phyloP scores from a whole-genome alignment of 768 basidiomycete genomes.

The Phylloporus rhodoxanthus region DNA sequence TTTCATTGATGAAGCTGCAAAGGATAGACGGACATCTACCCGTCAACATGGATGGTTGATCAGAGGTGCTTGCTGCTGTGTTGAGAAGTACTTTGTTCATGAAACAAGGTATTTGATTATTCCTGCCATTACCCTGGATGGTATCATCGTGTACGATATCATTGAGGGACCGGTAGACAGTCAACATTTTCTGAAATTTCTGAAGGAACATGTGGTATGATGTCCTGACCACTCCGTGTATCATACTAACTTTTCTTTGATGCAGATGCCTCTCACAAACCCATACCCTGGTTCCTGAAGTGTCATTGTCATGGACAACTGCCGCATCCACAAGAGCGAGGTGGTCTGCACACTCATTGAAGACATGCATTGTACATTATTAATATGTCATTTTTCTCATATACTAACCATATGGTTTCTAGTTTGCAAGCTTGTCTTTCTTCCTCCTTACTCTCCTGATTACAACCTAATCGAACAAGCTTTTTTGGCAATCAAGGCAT shows the following conservation, averaged over 20 bases:
- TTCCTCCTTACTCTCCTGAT: too few relatives aligned
- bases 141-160: not conserved
- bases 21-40: constrained; percentile 5
- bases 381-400: too few relatives aligned
- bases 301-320: too few relatives aligned
- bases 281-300: too few relatives aligned
- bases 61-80: not conserved
- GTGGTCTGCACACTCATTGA: too few relatives aligned
- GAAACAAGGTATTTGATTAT: not conserved
- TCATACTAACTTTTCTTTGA: not conserved
- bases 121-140: not conserved
- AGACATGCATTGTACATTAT: too few relatives aligned
- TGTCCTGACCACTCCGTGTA: not conserved
- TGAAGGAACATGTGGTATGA: not conserved
- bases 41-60: not conserved
- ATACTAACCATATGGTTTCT: too few relatives aligned
- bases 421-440: too few relatives aligned
- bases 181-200: not conserved
- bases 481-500: too few relatives aligned
- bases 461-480: too few relatives aligned
- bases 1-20: constrained; percentile 19
- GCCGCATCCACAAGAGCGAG: too few relatives aligned
- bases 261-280: too few relatives aligned
- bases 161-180: not conserved
- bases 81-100: not conserved